Conservation (phyloP, 495 filamentous ascomycete genomes). For the Penicillium angulare region DNA sequence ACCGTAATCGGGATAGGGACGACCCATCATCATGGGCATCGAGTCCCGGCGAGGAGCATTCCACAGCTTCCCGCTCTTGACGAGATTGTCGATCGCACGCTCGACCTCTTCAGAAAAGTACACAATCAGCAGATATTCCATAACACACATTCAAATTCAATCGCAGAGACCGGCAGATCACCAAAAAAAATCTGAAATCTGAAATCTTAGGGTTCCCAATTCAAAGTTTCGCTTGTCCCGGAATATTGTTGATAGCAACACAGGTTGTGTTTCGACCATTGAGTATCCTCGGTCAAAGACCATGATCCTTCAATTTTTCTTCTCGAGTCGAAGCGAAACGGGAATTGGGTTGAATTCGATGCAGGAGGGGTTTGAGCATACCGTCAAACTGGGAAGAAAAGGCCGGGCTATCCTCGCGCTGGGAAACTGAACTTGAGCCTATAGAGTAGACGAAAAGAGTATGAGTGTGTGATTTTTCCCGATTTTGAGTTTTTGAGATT, state of each 20-base stretch:
- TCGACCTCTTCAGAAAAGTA: constrained; percentile 77
- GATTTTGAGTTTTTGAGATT: constrained; percentile 7
- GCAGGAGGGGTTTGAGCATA: constrained; percentile 42
- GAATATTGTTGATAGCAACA: background rate
- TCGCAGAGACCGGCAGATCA: too few relatives aligned
- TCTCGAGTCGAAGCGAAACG: constrained; percentile 1
- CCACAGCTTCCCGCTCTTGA: constrained; percentile 95
- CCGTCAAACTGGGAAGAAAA: constrained; percentile 91
- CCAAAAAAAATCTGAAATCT: too few relatives aligned
- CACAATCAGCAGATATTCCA: constrained; percentile 15
- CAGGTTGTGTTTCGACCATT: too few relatives aligned
- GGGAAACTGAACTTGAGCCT: constrained; percentile 77
- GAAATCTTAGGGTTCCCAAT: too few relatives aligned
- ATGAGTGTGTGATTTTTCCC: constrained; percentile 35
- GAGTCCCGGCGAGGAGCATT: constrained; percentile 80
- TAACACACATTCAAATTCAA: too few relatives aligned
- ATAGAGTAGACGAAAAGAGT: constrained; percentile 4
- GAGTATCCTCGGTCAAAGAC: background rate
- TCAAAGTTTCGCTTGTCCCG: background rate
- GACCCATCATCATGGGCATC: constrained; percentile 66
- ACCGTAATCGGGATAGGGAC: constrained; percentile 61
- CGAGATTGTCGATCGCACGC: constrained; percentile 89
- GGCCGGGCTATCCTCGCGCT: constrained; percentile 74
- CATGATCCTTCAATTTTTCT: background rate
- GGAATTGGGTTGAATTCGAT: background rate